phyloP scores from a whole-genome alignment of 306 rosid species.

The Sicyos edulis region DNA sequence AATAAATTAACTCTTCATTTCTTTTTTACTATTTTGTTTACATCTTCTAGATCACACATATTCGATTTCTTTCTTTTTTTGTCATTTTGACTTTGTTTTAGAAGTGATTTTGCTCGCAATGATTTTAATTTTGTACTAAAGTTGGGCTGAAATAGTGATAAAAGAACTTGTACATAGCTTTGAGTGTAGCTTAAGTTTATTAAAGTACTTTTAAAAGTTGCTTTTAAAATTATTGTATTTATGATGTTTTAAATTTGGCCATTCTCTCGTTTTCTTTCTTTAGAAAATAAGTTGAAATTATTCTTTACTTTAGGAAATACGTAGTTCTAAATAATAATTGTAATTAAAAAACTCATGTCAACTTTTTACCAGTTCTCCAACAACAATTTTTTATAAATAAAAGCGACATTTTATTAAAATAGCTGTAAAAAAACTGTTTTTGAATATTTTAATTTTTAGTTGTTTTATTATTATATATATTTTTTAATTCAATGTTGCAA shows the following conservation, averaged over 20 bases:
- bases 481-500: too few species aligned
- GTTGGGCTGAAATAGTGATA: not conserved
- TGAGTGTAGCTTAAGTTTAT: conserved; percentile 12
- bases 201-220: conserved; percentile 1
- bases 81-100: not conserved
- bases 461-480: too few species aligned
- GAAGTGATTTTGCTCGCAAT: not conserved
- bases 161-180: not conserved
- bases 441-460: too few species aligned
- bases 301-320: not conserved
- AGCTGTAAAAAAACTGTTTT: too few species aligned
- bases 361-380: too few species aligned
- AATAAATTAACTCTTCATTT: not conserved
- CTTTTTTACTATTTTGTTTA: not conserved
- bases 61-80: not conserved
- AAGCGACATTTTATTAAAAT: too few species aligned
- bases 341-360: too few species aligned
- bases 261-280: not conserved
- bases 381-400: too few species aligned
- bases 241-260: not conserved
- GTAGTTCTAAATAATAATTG: not conserved
- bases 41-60: not conserved
- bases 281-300: not conserved
- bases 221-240: not conserved
- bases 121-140: not conserved